Base-by-base conservation (phyloP, 345 rosid genomes). In the Bruguiera parviflora region DNA sequence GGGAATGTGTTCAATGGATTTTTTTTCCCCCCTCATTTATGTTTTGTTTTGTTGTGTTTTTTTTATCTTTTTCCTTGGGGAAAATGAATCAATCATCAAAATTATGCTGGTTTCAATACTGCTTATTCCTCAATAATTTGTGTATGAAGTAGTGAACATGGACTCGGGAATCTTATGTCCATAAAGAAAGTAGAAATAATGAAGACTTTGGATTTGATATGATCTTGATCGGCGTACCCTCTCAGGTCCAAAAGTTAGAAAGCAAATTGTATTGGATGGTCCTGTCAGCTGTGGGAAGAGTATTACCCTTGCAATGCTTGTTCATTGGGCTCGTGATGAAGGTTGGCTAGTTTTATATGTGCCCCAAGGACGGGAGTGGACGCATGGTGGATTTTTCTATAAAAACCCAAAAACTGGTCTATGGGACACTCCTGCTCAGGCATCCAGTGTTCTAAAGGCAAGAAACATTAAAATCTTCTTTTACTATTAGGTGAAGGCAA, bases 341-440 rank as follows among this genome's bases (percentile, higher is more conserved):
- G 99, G 98, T 58, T 92, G 99, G 98, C 79, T 95, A 29, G 97
- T 95, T 70, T 82, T 95, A 15, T 95, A 95, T 88, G 94, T 82
- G 46, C 98, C 97, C 3, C 84, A 77, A 74, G 98, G 94, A 58
- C 77, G 94, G 58, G 88, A 88, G 58, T 95, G 99, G 96, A 84
- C 97, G 71, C 99, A 86, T 70, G 92, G 99, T 32, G 99, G 96
- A 20, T 92, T 79, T 75, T 90, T 84, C 75, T 88, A 90, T 77
- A 90, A 88, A 78, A 89, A 90, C 70, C 94, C 80, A 8, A 79
- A 83, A 56, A 88, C 96, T 22, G 96, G 92, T 69, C 82, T 95
- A 43, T 95, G 96, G 96, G 99, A 95, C 67, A 95, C 98, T 43
- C 99, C 99, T 78, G 60, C 82, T 53, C 98, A 88, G 74, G 98